Percentiles rank a stretch among this genome's conserved stretches.
These are phyloP conservation scores for Fusarium sp. DNA, from an alignment of 2,329 filamentous ascomycete species.

Conservation along the genomic window DNA sequence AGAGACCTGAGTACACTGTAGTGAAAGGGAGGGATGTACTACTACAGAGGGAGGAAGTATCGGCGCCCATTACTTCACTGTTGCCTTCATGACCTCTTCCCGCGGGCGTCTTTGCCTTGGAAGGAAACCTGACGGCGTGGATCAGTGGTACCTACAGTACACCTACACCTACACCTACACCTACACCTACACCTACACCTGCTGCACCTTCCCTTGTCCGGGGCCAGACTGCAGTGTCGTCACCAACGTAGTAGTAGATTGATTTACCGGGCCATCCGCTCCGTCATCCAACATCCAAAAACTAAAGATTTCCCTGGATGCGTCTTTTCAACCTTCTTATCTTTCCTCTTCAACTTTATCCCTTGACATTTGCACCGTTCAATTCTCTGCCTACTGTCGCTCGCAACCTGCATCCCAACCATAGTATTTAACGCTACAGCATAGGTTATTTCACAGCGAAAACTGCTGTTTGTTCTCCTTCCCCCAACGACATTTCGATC, in stretches of 20 bases:
- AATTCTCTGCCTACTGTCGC: neutral
- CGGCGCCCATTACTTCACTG: constrained; percentile 22
- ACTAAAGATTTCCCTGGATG: neutral
- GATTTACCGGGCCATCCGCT: constrained; percentile 30
- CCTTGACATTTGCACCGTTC: neutral
- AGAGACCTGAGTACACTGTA: neutral
- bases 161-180: neutral
- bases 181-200: too few species aligned
- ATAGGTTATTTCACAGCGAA: constrained; percentile 5
- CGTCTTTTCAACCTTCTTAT: constrained; percentile 9
- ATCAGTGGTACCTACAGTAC: constrained; percentile 19
- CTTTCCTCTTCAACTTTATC: constrained; percentile 5
- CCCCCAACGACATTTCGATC: constrained; percentile 15
- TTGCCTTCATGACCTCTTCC: constrained; percentile 12
- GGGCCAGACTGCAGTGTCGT: constrained; percentile 24
- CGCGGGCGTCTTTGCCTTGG: constrained; percentile 22
- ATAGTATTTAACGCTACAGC: constrained; percentile 3
- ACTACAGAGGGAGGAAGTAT: neutral
- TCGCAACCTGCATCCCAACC: constrained; percentile 10
- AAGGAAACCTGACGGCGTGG: constrained; percentile 23
- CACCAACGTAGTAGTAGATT: constrained; percentile 13
- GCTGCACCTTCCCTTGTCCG: constrained; percentile 20
- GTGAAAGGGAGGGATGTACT: neutral
- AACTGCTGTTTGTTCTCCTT: neutral
- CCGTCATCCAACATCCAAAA: constrained; percentile 15